Conservation (phyloP, 2,329 filamentous ascomycete species). For the Rhexocercosporidium sp. region DNA sequence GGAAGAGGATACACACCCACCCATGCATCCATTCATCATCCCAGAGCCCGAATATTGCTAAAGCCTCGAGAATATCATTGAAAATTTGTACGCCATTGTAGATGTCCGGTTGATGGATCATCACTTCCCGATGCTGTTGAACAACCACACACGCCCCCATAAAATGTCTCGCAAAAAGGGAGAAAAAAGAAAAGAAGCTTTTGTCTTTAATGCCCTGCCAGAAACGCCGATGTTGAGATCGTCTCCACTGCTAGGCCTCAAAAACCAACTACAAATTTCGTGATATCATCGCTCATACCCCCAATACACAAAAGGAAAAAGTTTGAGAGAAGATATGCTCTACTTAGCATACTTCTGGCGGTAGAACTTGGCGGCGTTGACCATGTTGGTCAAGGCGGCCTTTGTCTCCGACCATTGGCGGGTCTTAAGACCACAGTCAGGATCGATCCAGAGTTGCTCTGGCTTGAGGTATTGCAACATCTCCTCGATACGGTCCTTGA, state of each 20-base stretch:
- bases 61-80: constrained; percentile 16
- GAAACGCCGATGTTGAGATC: constrained; percentile 57
- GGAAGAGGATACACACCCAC: constrained; percentile 10
- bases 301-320: constrained; percentile 18
- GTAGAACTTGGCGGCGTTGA: constrained; percentile 97
- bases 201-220: constrained; percentile 42
- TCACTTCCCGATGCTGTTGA: constrained; percentile 42
- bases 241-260: constrained; percentile 41
- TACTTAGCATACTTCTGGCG: constrained; percentile 76
- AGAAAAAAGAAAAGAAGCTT: constrained; percentile 30
- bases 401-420: constrained; percentile 99
- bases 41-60: background rate
- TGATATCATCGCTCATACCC: constrained; percentile 24
- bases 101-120: constrained; percentile 46
- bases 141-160: constrained; percentile 25
- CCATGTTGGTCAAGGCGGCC: constrained; percentile 94
- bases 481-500: constrained; percentile 96
- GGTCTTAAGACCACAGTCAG: constrained; percentile 99
- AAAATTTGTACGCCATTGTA: constrained; percentile 31
- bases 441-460: constrained; percentile 99
- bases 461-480: constrained; percentile 98
- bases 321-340: constrained; percentile 20
- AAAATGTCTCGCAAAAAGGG: background rate
- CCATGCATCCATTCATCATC: constrained; percentile 11
- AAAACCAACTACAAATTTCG: constrained; percentile 30